These are phyloP conservation scores for Cryptosporidium andersoni DNA, from an alignment of 169 alveolate genomes.

Conservation along the genomic window DNA sequence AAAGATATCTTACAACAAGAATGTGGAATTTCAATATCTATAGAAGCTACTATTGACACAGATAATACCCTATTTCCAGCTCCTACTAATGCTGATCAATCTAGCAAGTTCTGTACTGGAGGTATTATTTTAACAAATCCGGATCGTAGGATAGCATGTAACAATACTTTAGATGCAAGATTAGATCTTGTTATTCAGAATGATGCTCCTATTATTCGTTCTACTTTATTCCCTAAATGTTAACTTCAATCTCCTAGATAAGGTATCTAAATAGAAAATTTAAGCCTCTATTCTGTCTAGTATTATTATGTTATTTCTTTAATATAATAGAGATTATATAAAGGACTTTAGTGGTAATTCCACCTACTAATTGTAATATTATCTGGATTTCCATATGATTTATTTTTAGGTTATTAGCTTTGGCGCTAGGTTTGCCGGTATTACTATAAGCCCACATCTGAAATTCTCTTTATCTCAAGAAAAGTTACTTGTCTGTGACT, in stretches of 20 bases:
- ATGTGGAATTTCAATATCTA: slow-evolving; percentile 77
- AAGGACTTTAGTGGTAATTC: too few relatives aligned
- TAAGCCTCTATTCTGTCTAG: too few relatives aligned
- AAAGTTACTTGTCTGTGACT: too few relatives aligned
- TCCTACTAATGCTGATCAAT: slow-evolving; percentile 76
- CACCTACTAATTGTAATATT: too few relatives aligned
- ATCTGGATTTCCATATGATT: too few relatives aligned
- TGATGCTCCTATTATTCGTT: slow-evolving; percentile 81
- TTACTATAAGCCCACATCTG: too few relatives aligned
- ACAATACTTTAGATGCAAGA: slow-evolving; percentile 81
- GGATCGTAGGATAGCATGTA: slow-evolving; percentile 82
- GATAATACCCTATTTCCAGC: slow-evolving; percentile 80
- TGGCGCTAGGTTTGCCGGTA: too few relatives aligned
- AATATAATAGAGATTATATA: too few relatives aligned
- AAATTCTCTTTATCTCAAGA: too few relatives aligned
- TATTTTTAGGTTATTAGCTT: too few relatives aligned
- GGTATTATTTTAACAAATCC: slow-evolving; percentile 81
- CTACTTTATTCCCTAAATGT: slow-evolving; percentile 76
- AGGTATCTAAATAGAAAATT: too few relatives aligned
- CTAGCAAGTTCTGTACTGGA: slow-evolving; percentile 77
- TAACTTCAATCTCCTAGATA: not conserved
- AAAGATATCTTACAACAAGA: slow-evolving; percentile 77
- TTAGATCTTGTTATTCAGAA: slow-evolving; percentile 79
- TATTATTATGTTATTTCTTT: too few relatives aligned
- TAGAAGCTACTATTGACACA: slow-evolving; percentile 81